These are phyloP conservation scores for Entoloma clypeatum DNA, from an alignment of 1,284 basidiomycete genomes.

Conservation along the genomic window DNA sequence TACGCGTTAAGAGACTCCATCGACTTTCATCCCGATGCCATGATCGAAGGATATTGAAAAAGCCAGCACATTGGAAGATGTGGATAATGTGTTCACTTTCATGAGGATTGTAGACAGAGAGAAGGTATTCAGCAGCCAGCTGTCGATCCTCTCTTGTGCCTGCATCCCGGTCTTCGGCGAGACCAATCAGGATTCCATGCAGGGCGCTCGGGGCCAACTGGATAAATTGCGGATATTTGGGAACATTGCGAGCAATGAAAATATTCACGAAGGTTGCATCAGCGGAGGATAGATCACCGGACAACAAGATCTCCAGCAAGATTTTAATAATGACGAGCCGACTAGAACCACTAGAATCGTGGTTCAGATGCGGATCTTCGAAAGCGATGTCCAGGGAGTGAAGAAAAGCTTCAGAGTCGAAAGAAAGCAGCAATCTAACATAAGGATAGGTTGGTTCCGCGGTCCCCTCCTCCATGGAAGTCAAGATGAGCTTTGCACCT, in stretches of 20 bases:
- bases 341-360: conserved; percentile 61
- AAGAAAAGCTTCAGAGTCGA: conserved; percentile 93
- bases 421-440: conserved; percentile 76
- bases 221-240: conserved; percentile 94
- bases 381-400: conserved; percentile 94
- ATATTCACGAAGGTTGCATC: conserved; percentile 88
- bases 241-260: conserved; percentile 94
- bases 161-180: conserved; percentile 71
- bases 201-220: conserved; percentile 64
- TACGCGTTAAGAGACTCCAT: conserved; percentile 73
- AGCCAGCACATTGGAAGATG: conserved; percentile 81
- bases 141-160: conserved; percentile 90
- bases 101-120: conserved; percentile 87
- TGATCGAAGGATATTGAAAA: conserved; percentile 84
- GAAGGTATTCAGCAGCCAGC: conserved; percentile 91
- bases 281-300: conserved; percentile 50
- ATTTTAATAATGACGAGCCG: conserved; percentile 85
- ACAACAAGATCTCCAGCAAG: conserved; percentile 74
- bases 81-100: conserved; percentile 65
- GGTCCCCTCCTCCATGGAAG: conserved; percentile 66
- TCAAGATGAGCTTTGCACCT: conserved; percentile 70
- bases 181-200: conserved; percentile 73
- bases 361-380: conserved; percentile 90
- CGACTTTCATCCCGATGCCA: conserved; percentile 74
- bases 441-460: conserved; percentile 87